Conservation (phyloP, 1,284 basidiomycete species). For the Marasmius sp. region DNA sequence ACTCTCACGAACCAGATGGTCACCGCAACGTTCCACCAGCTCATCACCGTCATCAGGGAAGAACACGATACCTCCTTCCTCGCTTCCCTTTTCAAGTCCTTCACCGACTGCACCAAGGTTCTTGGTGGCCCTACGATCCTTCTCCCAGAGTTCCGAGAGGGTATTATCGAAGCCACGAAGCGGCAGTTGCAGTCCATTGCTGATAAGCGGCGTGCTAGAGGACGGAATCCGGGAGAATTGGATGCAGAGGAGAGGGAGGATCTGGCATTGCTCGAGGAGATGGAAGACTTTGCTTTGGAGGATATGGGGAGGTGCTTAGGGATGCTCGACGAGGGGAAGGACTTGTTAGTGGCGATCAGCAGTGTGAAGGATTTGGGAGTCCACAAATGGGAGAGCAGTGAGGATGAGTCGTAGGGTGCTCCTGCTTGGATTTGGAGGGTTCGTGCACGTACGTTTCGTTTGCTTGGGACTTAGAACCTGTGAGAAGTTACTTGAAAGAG, state of each 20-base stretch:
- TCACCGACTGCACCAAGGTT: constrained; percentile 66
- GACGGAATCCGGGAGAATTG: constrained; percentile 19
- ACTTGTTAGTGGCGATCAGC: constrained; percentile 64
- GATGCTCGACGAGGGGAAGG: constrained; percentile 56
- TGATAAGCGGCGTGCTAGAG: constrained; percentile 59
- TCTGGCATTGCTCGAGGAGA: constrained; percentile 67
- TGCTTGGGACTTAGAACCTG: too few relatives aligned
- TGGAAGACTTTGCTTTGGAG: constrained; percentile 72
- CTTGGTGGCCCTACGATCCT: constrained; percentile 56
- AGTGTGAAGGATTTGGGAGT: constrained; percentile 70
- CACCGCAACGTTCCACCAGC: constrained; percentile 63
- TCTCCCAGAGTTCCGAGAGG: constrained; percentile 49
- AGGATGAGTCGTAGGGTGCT: constrained; percentile 21
- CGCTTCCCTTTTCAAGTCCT: constrained; percentile 74
- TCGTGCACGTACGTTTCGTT: too few relatives aligned
- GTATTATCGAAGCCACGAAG: constrained; percentile 65
- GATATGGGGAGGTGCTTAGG: constrained; percentile 67
- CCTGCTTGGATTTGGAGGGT: too few relatives aligned
- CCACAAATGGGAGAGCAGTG: constrained; percentile 49
- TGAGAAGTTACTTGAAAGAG: too few relatives aligned
- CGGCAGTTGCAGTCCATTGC: constrained; percentile 66
- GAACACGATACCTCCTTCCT: constrained; percentile 77
- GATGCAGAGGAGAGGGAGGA: constrained; percentile 65
- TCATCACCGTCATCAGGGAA: constrained; percentile 63
- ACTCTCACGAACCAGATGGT: constrained; percentile 74